Evolutionary conservation across 2,329 filamentous ascomycete species (phyloP).

Genomic region (Delphinella strobiligena): DNA sequence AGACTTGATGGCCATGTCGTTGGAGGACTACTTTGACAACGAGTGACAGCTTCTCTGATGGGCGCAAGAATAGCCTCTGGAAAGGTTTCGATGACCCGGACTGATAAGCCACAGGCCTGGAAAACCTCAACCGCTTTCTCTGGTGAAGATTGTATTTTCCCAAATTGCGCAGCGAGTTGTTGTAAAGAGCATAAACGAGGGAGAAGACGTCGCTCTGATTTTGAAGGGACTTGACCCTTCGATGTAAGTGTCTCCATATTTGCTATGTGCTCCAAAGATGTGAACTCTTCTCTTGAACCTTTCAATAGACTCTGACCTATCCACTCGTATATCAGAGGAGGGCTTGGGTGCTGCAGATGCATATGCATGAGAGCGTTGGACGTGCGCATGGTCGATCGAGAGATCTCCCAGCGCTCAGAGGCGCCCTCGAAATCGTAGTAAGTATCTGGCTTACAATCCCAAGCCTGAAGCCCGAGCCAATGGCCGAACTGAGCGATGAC

Average conservation of each 20-base stretch:
- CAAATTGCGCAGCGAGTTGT: conserved; percentile 1
- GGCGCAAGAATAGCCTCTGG: conserved; percentile 75
- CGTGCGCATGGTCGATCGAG: conserved; percentile 19
- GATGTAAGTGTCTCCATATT: conserved; percentile 9
- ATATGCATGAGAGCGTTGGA: no score
- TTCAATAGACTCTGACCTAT: conserved; percentile 16
- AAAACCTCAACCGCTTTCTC: conserved; percentile 43
- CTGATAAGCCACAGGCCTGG: conserved; percentile 54
- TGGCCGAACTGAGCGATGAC: conserved; percentile 67
- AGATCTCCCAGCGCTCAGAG: conserved; percentile 25
- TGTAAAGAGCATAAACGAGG: conserved; percentile 4
- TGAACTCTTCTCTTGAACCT: conserved; percentile 11
- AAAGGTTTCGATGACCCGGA: conserved; percentile 62
- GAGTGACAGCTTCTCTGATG: conserved; percentile 71
- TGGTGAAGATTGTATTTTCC: conserved; percentile 4
- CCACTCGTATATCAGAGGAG: conserved; percentile 15
- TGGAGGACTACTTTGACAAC: conserved; percentile 72
- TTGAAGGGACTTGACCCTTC: conserved; percentile 7
- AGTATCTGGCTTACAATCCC: conserved; percentile 39
- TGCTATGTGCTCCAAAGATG: conserved; percentile 15
- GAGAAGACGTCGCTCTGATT: not conserved
- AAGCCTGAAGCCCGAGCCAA: conserved; percentile 67
- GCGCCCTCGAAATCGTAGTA: conserved; percentile 52
- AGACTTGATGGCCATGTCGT: conserved; percentile 61
- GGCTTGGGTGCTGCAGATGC: not conserved